phyloP scores from a whole-genome alignment of 768 basidiomycete species.

The Trametes maxima region DNA sequence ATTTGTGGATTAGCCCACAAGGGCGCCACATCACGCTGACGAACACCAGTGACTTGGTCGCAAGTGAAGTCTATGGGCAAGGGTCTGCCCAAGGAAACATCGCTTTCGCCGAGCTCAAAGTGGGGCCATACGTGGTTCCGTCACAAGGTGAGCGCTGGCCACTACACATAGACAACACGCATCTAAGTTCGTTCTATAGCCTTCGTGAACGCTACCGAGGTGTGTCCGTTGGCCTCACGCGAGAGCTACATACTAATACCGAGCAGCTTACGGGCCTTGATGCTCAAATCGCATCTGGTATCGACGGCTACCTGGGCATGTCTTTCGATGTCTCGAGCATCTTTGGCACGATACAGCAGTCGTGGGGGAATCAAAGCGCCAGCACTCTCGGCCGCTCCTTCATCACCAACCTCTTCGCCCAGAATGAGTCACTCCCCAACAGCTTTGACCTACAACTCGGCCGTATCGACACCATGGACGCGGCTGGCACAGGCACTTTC shows the following conservation, averaged over 20 bases:
- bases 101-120: constrained; percentile 37
- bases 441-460: constrained; percentile 32
- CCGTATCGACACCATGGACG: constrained; percentile 22
- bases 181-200: background rate
- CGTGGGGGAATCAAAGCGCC: constrained; percentile 9
- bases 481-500: constrained; percentile 28
- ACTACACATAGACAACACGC: constrained; percentile 52
- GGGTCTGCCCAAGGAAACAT: constrained; percentile 43
- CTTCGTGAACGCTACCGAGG: background rate
- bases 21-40: constrained; percentile 27
- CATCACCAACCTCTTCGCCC: constrained; percentile 28
- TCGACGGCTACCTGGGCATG: constrained; percentile 70
- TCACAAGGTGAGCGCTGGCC: constrained; percentile 74
- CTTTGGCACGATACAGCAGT: constrained; percentile 45
- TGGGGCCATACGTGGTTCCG: constrained; percentile 40
- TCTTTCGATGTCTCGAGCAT: constrained; percentile 77
- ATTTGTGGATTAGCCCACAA: constrained; percentile 34
- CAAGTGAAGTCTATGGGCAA: constrained; percentile 41
- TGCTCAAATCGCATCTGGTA: no score
- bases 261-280: no score
- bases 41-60: constrained; percentile 34
- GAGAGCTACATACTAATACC: no score
- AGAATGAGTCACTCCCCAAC: constrained; percentile 26
- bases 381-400: constrained; percentile 21
- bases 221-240: background rate